These are phyloP conservation scores for Umbelopsis sp. DNA, from an alignment of 192 early-diverging fungal genomes.

Conservation along the genomic window DNA sequence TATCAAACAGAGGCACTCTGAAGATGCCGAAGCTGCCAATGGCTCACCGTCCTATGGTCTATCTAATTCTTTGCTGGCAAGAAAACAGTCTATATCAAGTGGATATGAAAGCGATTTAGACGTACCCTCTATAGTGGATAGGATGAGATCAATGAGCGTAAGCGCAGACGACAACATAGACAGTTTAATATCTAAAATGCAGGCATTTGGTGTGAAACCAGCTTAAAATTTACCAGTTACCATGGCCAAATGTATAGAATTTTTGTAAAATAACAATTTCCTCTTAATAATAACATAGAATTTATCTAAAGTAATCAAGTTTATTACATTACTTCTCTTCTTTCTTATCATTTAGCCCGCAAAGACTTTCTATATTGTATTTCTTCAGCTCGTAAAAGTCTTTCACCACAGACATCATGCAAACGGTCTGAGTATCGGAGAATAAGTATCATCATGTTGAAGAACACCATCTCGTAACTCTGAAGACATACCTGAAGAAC, in stretches of 20 bases:
- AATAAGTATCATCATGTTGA: not conserved
- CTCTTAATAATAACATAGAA: slow-evolving; percentile 1
- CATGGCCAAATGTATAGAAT: not conserved
- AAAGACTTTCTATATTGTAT: slow-evolving; percentile 60
- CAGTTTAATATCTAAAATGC: slow-evolving; percentile 12
- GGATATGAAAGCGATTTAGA: slow-evolving; percentile 11
- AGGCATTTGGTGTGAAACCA: slow-evolving; percentile 12
- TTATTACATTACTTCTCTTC: slow-evolving; percentile 18
- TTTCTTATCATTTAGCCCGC: slow-evolving; percentile 42
- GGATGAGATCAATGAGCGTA: slow-evolving; percentile 16
- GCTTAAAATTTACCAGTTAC: not conserved
- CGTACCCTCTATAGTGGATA: not conserved
- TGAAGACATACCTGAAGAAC: slow-evolving; percentile 53
- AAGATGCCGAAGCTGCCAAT: not conserved
- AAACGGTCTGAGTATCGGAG: slow-evolving; percentile 48
- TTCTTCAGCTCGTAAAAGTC: slow-evolving; percentile 58
- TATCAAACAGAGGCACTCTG: not conserved
- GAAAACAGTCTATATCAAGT: not conserved
- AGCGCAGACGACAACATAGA: slow-evolving; percentile 1
- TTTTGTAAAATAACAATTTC: slow-evolving; percentile 6
- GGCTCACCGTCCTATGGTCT: not conserved
- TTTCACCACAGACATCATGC: slow-evolving; percentile 58
- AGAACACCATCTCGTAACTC: not conserved
- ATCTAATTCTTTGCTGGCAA: slow-evolving; percentile 4
- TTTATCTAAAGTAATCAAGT: not conserved